phyloP scores from a whole-genome alignment of 495 filamentous ascomycete genomes.

The Glarea lozoyensis region DNA sequence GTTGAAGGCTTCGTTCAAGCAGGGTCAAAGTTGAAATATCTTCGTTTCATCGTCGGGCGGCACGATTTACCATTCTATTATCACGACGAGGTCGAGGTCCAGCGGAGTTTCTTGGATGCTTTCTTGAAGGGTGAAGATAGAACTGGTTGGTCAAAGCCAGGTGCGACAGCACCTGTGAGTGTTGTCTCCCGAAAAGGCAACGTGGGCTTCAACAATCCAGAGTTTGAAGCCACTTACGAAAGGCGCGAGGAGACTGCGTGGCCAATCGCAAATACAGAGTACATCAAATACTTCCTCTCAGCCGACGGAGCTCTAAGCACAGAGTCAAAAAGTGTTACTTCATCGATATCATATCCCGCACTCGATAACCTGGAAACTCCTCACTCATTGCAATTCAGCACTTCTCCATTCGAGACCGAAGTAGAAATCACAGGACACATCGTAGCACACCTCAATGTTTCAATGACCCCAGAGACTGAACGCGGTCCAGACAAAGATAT shows the following conservation, averaged over 20 bases:
- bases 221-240: constrained; percentile 38
- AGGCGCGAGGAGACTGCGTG: constrained; percentile 48
- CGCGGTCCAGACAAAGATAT: constrained; percentile 32
- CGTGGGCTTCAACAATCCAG: constrained; percentile 50
- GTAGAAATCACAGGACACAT: constrained; percentile 60
- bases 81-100: constrained; percentile 51
- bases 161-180: constrained; percentile 45
- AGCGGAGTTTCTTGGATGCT: constrained; percentile 56
- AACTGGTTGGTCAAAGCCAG: constrained; percentile 47
- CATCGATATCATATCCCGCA: constrained; percentile 2
- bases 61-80: constrained; percentile 70
- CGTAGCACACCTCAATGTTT: constrained; percentile 49
- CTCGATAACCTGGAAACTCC: constrained; percentile 12
- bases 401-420: constrained; percentile 41
- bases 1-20: constrained; percentile 52
- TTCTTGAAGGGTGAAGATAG: constrained; percentile 57
- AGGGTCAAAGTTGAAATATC: constrained; percentile 52
- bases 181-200: constrained; percentile 51
- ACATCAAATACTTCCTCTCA: constrained; percentile 38
- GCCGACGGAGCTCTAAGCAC: not conserved
- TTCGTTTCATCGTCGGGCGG: constrained; percentile 58
- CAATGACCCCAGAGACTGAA: constrained; percentile 29
- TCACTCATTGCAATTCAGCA: constrained; percentile 42
- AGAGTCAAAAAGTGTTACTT: not conserved
- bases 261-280: constrained; percentile 52